Conservation (phyloP, 331 rosid species). For the Quercus tomentella region DNA sequence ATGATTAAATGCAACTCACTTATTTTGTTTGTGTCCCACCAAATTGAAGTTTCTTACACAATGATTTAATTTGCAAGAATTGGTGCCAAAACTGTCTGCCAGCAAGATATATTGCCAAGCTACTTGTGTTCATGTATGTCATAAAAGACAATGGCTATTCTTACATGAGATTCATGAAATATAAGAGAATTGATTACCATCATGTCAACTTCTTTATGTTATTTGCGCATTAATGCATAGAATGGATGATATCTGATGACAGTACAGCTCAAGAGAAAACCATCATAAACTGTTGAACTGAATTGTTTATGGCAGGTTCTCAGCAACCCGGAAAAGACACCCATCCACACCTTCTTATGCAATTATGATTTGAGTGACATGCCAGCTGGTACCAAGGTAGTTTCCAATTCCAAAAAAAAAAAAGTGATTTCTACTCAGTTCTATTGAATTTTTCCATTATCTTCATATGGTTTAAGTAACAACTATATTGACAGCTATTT, state of each 20-base stretch:
- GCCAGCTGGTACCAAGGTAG: conserved; percentile 97
- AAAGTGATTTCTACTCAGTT: not conserved
- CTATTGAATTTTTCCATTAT: not conserved
- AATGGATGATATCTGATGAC: not conserved
- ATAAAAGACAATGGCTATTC: not conserved
- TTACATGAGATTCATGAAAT: not conserved
- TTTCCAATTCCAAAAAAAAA: not conserved
- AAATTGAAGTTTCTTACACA: not conserved
- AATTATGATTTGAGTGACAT: conserved; percentile 89
- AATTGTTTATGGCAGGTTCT: conserved; percentile 63
- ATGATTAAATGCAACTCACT: not conserved
- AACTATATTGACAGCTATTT: not conserved
- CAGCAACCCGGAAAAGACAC: conserved; percentile 97
- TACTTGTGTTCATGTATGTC: not conserved
- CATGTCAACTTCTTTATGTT: not conserved
- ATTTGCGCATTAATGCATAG: not conserved
- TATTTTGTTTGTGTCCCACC: not conserved
- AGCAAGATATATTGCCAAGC: not conserved
- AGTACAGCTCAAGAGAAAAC: not conserved
- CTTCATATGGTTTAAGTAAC: not conserved
- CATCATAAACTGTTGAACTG: conserved; percentile 6
- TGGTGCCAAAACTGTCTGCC: not conserved
- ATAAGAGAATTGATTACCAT: no score
- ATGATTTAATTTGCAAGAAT: not conserved
- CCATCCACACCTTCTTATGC: conserved; percentile 92